These are phyloP conservation scores for Cenchrus fungigraminus DNA, from an alignment of 176 grass and related monocot genomes.

Conservation along the genomic window DNA sequence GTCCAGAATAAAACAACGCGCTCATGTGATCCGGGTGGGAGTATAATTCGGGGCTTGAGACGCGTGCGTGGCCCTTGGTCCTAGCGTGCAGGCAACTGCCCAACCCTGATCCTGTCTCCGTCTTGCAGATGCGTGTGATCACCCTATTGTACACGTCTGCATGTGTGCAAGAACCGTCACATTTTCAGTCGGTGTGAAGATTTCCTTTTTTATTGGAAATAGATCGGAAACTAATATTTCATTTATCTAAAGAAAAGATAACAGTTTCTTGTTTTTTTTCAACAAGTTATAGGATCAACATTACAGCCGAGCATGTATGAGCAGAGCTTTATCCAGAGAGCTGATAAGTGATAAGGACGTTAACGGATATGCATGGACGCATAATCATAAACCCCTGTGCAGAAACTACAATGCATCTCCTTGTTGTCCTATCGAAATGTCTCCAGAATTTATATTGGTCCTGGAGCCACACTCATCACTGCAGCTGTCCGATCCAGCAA, in stretches of 20 bases:
- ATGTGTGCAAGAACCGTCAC: not conserved
- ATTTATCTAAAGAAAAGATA: too few species aligned
- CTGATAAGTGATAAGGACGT: conserved; percentile 4
- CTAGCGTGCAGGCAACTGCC: not conserved
- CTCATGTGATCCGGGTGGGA: conserved; percentile 13
- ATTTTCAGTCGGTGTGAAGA: not conserved
- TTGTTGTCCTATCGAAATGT: not conserved
- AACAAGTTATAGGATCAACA: not conserved
- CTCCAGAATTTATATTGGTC: not conserved
- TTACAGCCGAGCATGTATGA: not conserved
- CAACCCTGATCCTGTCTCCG: not conserved
- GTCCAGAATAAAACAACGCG: not conserved
- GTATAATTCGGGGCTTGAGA: not conserved
- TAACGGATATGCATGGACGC: not conserved
- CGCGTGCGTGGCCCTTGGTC: not conserved
- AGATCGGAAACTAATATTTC: too few species aligned
- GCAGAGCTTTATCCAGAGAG: not conserved
- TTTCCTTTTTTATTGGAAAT: not conserved
- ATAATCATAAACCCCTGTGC: not conserved
- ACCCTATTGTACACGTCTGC: not conserved
- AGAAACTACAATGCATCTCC: not conserved
- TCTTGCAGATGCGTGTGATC: not conserved
- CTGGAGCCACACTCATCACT: not conserved
- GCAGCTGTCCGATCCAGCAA: too few species aligned
- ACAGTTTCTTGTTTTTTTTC: too few species aligned